Conservation (phyloP, 768 basidiomycete genomes). For the Boletus subcaerulescens region DNA sequence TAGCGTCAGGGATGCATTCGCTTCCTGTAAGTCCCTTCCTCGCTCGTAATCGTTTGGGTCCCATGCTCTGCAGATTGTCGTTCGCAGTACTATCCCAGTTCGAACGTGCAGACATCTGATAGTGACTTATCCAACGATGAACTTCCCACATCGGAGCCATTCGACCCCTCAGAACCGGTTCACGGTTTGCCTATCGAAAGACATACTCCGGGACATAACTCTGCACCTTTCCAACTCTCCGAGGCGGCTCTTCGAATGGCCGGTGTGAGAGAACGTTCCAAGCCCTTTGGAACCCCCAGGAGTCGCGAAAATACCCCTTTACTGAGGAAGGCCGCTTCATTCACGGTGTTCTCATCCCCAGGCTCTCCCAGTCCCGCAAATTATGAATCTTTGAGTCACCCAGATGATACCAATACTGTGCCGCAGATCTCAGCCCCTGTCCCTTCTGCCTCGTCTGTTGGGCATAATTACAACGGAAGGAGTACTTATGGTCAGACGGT, state of each 20-base stretch:
- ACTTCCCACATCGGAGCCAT: conserved; percentile 2
- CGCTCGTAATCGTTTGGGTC: not conserved
- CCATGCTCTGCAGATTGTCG: conserved; percentile 51
- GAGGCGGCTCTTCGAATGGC: conserved; percentile 23
- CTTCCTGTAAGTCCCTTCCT: conserved; percentile 47
- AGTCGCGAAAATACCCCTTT: conserved; percentile 37
- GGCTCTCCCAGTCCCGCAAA: not conserved
- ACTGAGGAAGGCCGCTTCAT: conserved; percentile 38
- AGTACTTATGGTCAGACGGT: conserved; percentile 78
- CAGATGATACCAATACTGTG: not conserved
- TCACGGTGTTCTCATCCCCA: conserved; percentile 20
- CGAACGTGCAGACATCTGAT: conserved; percentile 52
- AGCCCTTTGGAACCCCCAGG: not conserved
- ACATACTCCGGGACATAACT: not conserved
- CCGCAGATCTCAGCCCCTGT: conserved; percentile 3
- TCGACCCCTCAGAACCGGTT: not conserved
- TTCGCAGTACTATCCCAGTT: conserved; percentile 63
- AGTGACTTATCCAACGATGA: conserved; percentile 39
- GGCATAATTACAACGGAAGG: conserved; percentile 44
- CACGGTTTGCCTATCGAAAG: conserved; percentile 7
- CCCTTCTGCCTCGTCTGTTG: not conserved
- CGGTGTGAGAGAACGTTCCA: conserved; percentile 2
- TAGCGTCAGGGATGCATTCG: conserved; percentile 54
- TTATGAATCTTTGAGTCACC: not conserved
- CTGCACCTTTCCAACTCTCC: conserved; percentile 9